Conservation (phyloP, 2,329 filamentous ascomycete species). For the Cytospora mali region DNA sequence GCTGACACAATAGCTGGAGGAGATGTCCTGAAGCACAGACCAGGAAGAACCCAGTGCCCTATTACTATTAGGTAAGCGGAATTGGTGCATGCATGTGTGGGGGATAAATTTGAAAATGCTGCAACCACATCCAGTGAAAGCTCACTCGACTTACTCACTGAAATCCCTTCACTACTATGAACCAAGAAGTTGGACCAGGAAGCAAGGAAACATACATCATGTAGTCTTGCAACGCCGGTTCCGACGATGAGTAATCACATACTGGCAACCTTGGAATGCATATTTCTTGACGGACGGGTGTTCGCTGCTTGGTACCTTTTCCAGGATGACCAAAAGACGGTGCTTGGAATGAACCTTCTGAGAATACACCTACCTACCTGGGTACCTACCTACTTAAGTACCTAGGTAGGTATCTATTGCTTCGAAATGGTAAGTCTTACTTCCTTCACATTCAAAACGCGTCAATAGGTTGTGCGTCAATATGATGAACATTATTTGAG, state of each 20-base stretch:
- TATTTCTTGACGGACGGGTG: too few relatives aligned
- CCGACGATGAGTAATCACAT: too few relatives aligned
- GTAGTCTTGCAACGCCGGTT: too few relatives aligned
- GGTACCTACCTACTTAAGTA: background rate
- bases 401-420: background rate
- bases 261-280: too few relatives aligned
- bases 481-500: constrained; percentile 28
- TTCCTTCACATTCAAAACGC: background rate
- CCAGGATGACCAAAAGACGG: too few relatives aligned
- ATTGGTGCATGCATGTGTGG: too few relatives aligned
- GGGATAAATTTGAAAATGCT: constrained; percentile 18
- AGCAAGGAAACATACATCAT: too few relatives aligned
- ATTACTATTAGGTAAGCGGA: constrained; percentile 23
- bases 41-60: background rate
- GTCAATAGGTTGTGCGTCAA: constrained; percentile 15
- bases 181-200: too few relatives aligned
- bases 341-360: too few relatives aligned
- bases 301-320: too few relatives aligned
- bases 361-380: too few relatives aligned
- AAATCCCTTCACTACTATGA: too few relatives aligned
- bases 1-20: background rate
- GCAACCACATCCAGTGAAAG: background rate
- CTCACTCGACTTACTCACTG: background rate
- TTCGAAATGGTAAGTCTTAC: constrained; percentile 5
- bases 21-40: constrained; percentile 15